These are phyloP conservation scores for Aegle marmelos DNA, from an alignment of 345 rosid species.

Conservation along the genomic window DNA sequence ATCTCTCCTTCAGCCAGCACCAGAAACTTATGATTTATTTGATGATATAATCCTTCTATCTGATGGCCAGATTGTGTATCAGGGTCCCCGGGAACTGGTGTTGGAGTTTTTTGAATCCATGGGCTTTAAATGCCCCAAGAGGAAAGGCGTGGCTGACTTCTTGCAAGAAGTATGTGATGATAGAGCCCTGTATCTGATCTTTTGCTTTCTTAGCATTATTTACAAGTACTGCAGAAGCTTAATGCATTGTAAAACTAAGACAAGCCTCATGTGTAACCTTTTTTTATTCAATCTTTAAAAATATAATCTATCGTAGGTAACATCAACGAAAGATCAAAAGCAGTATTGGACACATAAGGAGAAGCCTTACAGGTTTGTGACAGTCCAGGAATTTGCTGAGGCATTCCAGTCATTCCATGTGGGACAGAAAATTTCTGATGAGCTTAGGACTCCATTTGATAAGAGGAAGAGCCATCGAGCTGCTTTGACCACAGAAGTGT, in stretches of 20 bases:
- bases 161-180: conserved; percentile 62
- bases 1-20: conserved; percentile 85
- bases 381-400: conserved; percentile 57
- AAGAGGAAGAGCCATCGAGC: conserved; percentile 68
- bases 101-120: conserved; percentile 58
- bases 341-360: conserved; percentile 66
- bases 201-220: not conserved
- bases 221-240: no score
- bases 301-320: conserved; percentile 45
- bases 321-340: conserved; percentile 76
- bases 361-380: conserved; percentile 59
- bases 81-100: conserved; percentile 64
- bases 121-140: conserved; percentile 75
- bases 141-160: conserved; percentile 84
- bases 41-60: conserved; percentile 73
- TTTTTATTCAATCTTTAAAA: not conserved
- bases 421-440: conserved; percentile 47
- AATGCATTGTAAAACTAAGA: not conserved
- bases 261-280: not conserved
- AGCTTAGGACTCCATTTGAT: conserved; percentile 54
- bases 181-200: not conserved
- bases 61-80: conserved; percentile 71
- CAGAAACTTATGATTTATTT: conserved; percentile 71
- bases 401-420: conserved; percentile 63
- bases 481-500: conserved; percentile 54